Evolutionary conservation across 192 early-diverging fungal species (phyloP).

Genomic region (Umbelopsis isabellina): DNA sequence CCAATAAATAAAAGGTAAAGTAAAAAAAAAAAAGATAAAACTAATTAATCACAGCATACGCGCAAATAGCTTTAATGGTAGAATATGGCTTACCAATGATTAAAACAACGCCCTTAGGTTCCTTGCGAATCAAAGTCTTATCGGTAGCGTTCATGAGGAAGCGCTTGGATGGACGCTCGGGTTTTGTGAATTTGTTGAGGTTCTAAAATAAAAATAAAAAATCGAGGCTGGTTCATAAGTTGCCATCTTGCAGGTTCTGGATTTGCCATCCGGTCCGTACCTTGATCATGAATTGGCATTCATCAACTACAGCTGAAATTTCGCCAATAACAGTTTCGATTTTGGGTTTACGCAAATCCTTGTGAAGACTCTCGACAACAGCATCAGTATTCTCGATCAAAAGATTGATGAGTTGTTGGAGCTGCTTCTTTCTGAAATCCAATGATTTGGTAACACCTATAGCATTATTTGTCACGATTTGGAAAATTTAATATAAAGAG

Average conservation of each 20-base stretch:
- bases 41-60: slow-evolving; percentile 64
- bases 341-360: slow-evolving; percentile 31
- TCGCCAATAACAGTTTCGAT: slow-evolving; percentile 32
- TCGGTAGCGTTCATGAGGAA: slow-evolving; percentile 50
- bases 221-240: too few species aligned
- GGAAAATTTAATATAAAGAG: neutral
- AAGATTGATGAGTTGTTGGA: slow-evolving; percentile 25
- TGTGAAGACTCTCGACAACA: slow-evolving; percentile 23
- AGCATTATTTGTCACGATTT: neutral
- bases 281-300: slow-evolving; percentile 34
- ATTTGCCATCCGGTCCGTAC: neutral
- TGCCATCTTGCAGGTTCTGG: neutral
- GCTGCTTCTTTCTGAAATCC: slow-evolving; percentile 34
- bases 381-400: slow-evolving; percentile 25
- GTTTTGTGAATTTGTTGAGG: slow-evolving; percentile 53
- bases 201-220: slow-evolving; percentile 53
- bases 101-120: slow-evolving; percentile 78
- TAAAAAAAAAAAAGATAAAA: slow-evolving; percentile 51
- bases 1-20: slow-evolving; percentile 50
- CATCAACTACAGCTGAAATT: slow-evolving; percentile 27
- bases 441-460: slow-evolving; percentile 34
- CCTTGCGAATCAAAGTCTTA: slow-evolving; percentile 57
- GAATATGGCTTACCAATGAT: slow-evolving; percentile 53
- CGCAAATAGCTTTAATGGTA: neutral
- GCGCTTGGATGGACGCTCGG: slow-evolving; percentile 25